phyloP scores from a whole-genome alignment of 106 monocot genomes.

The Agapanthus africanus region DNA sequence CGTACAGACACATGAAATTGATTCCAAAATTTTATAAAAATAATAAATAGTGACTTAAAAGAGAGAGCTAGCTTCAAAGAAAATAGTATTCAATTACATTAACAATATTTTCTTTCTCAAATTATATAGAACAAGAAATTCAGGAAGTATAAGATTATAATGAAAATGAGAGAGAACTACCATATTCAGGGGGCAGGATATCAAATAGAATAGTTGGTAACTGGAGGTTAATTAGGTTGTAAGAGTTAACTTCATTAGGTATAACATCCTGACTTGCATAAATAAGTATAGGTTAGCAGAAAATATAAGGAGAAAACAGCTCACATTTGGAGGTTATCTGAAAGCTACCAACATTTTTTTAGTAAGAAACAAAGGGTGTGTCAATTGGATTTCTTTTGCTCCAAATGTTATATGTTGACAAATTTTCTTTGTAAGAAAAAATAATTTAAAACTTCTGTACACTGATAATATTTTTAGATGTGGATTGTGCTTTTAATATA shows the following conservation, averaged over 20 bases:
- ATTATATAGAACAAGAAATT: not conserved
- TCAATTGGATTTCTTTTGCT: not conserved
- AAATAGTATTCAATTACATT: too few relatives aligned
- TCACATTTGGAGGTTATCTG: not conserved
- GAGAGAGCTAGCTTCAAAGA: too few relatives aligned
- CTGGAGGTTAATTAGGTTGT: not conserved
- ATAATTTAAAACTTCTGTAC: not conserved
- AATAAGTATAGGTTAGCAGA: not conserved
- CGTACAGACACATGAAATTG: too few relatives aligned
- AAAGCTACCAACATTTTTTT: not conserved
- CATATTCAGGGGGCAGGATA: not conserved
- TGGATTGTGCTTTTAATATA: not conserved
- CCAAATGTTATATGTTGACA: not conserved
- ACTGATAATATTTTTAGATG: not conserved
- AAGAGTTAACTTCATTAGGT: not conserved
- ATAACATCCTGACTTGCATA: not conserved
- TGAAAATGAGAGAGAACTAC: not conserved
- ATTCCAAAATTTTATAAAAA: too few relatives aligned
- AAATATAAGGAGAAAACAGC: not conserved
- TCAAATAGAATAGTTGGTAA: not conserved
- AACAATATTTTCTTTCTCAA: not conserved
- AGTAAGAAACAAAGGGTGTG: not conserved
- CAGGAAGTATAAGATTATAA: not conserved
- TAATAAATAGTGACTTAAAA: too few relatives aligned
- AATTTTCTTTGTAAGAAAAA: not conserved